Conservation (phyloP, 352 stramenopile genomes). For the Pythium rhizo-oryzae region DNA sequence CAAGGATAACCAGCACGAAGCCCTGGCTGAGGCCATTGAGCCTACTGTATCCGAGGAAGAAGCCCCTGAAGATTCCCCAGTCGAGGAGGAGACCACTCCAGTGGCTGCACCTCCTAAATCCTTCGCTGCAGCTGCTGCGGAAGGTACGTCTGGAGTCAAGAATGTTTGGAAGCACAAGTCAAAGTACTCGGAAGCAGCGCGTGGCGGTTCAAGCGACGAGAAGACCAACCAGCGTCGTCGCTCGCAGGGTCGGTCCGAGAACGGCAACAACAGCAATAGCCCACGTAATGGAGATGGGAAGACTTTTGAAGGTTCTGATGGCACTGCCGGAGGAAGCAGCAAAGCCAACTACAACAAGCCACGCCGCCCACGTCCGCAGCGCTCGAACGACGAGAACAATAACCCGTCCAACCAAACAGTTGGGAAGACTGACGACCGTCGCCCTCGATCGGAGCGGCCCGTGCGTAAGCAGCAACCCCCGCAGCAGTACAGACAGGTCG, state of each 20-base stretch:
- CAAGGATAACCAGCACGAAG: constrained; percentile 18
- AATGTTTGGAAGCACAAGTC: constrained; percentile 23
- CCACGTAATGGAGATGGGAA: not conserved
- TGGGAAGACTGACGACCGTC: constrained; percentile 16
- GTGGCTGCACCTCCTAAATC: constrained; percentile 47
- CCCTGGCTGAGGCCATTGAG: constrained; percentile 18
- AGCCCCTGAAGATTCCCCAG: constrained; percentile 11
- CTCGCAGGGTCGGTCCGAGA: constrained; percentile 20
- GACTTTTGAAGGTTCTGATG: not conserved
- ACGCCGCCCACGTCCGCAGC: constrained; percentile 25
- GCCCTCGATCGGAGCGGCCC: constrained; percentile 19
- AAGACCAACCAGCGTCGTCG: constrained; percentile 26
- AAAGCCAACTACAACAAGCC: constrained; percentile 12
- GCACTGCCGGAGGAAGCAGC: constrained; percentile 1
- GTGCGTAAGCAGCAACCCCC: constrained; percentile 18
- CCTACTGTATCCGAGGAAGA: constrained; percentile 17
- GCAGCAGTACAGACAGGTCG: constrained; percentile 4
- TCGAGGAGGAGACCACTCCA: constrained; percentile 17
- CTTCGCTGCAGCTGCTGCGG: constrained; percentile 43
- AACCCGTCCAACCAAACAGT: constrained; percentile 3
- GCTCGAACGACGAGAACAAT: constrained; percentile 25
- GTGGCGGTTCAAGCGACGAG: constrained; percentile 12
- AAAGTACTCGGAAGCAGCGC: not conserved
- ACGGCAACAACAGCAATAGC: constrained; percentile 26
- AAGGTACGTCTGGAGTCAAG: not conserved